phyloP scores from a whole-genome alignment of 139 green algal species.

The Ulvella scutata region DNA sequence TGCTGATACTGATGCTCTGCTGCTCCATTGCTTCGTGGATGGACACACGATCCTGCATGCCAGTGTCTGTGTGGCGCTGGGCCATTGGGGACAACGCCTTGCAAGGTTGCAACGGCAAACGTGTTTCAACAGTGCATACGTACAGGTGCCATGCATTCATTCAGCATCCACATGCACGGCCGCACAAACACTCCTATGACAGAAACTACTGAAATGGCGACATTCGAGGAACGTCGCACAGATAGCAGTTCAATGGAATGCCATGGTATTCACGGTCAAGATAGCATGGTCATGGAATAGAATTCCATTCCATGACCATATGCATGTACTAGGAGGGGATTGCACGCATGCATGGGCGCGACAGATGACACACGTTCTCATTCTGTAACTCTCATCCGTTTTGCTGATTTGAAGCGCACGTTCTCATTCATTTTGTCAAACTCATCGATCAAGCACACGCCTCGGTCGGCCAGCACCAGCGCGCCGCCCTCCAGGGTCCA shows the following conservation, averaged over 20 bases:
- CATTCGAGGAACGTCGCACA: no score
- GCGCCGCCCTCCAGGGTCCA: constrained; percentile 97
- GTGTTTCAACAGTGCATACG: background rate
- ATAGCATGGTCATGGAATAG: no score
- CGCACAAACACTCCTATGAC: no score
- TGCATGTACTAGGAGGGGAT: no score
- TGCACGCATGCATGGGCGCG: no score
- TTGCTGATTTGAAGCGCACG: constrained; percentile 17
- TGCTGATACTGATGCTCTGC: constrained; percentile 97
- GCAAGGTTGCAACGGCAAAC: no score
- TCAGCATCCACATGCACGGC: background rate
- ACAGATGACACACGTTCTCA: background rate
- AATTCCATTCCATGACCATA: no score
- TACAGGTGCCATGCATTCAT: constrained; percentile 1
- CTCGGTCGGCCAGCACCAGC: constrained; percentile 91
- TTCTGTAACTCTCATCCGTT: no score
- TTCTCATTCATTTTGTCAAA: constrained; percentile 99
- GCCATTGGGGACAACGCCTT: no score
- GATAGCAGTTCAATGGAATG: no score
- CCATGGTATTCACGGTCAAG: no score
- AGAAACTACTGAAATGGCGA: no score
- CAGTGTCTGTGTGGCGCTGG: background rate
- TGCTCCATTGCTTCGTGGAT: constrained; percentile 96
- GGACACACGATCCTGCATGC: constrained; percentile 42
- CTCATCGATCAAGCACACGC: constrained; percentile 98